Evolutionary conservation across 139 green algal genomes (phyloP).

Genomic region (Astrephomene gubernaculifera): DNA sequence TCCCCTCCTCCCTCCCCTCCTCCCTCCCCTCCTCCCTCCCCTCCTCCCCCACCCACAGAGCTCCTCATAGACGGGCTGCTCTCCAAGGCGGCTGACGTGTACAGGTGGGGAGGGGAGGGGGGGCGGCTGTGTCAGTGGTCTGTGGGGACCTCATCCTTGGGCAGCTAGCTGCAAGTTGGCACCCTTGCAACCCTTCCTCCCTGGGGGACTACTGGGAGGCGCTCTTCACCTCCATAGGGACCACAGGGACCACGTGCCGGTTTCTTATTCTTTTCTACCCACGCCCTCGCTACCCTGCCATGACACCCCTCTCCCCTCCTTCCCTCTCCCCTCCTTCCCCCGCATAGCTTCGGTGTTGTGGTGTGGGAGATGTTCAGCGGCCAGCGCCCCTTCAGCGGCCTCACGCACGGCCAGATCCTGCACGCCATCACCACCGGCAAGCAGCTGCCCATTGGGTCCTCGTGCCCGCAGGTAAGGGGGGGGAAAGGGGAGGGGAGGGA

Average conservation of each 20-base stretch:
- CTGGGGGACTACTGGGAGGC: no score
- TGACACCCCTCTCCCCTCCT: no score
- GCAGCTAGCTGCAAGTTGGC: no score
- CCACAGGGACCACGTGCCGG: no score
- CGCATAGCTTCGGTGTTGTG: slow-evolving; percentile 17
- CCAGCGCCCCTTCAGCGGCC: slow-evolving; percentile 60
- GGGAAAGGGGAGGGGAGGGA: neutral
- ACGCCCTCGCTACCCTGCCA: no score
- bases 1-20: neutral
- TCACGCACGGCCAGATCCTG: slow-evolving; percentile 70
- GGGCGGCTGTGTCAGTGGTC: no score
- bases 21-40: slow-evolving; percentile 12
- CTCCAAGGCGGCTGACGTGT: slow-evolving; percentile 55
- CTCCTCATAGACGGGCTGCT: slow-evolving; percentile 67
- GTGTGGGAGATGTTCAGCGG: slow-evolving; percentile 73
- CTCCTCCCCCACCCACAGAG: slow-evolving; percentile 55
- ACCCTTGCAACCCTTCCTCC: no score
- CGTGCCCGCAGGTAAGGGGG: slow-evolving; percentile 40
- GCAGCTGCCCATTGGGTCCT: slow-evolving; percentile 21
- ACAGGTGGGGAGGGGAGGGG: slow-evolving; percentile 7
- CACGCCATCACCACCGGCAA: slow-evolving; percentile 57
- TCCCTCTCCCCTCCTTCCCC: no score
- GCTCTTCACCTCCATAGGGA: no score
- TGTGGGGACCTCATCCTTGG: no score
- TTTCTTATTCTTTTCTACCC: no score